A percentile compares a stretch with the other conserved stretches of the same genome.
These are phyloP conservation scores for Prunus persica DNA, from an alignment of 306 rosid species.

Conservation along the genomic window DNA sequence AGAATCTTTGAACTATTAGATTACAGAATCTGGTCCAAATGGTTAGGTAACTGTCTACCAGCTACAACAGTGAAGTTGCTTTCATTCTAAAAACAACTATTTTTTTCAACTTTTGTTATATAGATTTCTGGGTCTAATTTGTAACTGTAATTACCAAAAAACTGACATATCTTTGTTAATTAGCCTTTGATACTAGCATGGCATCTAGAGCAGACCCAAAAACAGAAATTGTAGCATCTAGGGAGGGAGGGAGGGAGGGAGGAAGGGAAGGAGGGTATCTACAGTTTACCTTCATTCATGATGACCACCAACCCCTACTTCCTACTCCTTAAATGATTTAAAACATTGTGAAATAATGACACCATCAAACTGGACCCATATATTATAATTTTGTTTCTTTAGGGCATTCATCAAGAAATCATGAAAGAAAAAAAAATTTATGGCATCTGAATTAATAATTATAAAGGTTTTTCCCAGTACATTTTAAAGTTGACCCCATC, in stretches of 20 bases:
- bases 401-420: not conserved
- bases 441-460: not conserved
- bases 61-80: not conserved
- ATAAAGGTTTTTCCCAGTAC: not conserved
- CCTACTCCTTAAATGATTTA: conserved; percentile 27
- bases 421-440: not conserved
- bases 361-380: conserved; percentile 36
- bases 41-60: conserved; percentile 31
- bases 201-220: not conserved
- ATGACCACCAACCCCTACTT: conserved; percentile 15
- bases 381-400: conserved; percentile 31
- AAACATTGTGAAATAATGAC: conserved; percentile 24
- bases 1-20: conserved; percentile 16
- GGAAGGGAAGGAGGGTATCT: too few species aligned
- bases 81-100: not conserved
- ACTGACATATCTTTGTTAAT: not conserved
- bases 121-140: conserved; percentile 7
- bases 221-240: too few species aligned
- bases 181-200: not conserved
- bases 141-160: conserved; percentile 5
- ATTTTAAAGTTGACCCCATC: conserved; percentile 10
- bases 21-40: conserved; percentile 26
- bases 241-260: too few species aligned
- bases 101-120: not conserved
- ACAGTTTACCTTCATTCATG: conserved; percentile 1